Evolutionary conservation across 2,329 filamentous ascomycete species (phyloP).

Genomic region (Huntiella bhutanensis): DNA sequence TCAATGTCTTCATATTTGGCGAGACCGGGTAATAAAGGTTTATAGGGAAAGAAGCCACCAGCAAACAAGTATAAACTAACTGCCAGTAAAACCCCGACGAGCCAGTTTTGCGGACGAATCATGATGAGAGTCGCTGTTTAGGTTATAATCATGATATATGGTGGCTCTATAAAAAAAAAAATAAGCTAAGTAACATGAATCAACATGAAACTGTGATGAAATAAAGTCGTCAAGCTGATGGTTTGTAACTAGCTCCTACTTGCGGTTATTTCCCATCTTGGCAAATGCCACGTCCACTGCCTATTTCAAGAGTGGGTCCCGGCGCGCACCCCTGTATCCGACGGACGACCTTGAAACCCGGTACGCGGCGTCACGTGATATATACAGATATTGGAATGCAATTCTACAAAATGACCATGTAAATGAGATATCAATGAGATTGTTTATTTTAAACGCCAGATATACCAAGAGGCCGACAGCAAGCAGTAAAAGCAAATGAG

Average conservation of each 20-base stretch:
- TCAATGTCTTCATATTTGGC: constrained; percentile 42
- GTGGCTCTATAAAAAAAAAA: too few species aligned
- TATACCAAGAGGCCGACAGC: neutral
- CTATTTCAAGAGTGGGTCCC: too few species aligned
- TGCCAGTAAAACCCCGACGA: too few species aligned
- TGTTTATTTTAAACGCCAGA: constrained; percentile 2
- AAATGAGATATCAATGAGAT: neutral
- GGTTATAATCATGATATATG: too few species aligned
- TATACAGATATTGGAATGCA: too few species aligned
- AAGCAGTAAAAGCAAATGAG: constrained; percentile 1
- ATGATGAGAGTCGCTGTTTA: too few species aligned
- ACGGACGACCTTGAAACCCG: neutral
- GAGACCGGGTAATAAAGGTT: constrained; percentile 74
- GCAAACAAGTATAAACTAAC: constrained; percentile 40
- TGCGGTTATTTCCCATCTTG: neutral
- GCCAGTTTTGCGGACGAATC: too few species aligned
- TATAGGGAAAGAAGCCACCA: constrained; percentile 92
- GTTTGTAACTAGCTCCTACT: neutral
- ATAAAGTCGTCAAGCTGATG: neutral
- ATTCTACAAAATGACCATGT: too few species aligned
- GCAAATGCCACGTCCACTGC: constrained; percentile 5
- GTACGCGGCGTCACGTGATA: constrained; percentile 2
- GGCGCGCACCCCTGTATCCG: too few species aligned
- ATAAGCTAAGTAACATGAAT: too few species aligned
- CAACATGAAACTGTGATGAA: neutral